Evolutionary conservation across 1,284 basidiomycete genomes (phyloP).

Genomic region (Lignosus rhinocerotis): DNA sequence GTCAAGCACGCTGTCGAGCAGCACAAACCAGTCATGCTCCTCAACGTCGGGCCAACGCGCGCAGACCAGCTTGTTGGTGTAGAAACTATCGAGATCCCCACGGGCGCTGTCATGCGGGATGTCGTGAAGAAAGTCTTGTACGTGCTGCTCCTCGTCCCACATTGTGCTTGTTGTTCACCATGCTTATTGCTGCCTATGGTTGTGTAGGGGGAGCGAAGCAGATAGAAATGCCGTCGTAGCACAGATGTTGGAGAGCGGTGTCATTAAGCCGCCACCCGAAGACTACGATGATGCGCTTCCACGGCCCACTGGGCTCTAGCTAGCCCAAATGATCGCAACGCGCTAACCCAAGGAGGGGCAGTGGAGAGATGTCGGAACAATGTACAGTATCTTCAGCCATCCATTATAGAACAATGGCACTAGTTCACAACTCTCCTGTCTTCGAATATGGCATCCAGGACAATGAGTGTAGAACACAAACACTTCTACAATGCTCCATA

Average conservation of each 20-base stretch:
- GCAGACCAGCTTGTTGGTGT: constrained; percentile 75
- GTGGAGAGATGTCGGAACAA: too few relatives aligned
- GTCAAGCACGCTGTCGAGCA: constrained; percentile 78
- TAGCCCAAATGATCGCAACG: background rate
- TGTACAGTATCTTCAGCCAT: too few relatives aligned
- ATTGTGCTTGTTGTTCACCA: background rate
- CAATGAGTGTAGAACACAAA: too few relatives aligned
- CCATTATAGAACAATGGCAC: too few relatives aligned
- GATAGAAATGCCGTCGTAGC: constrained; percentile 43
- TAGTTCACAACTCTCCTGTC: background rate
- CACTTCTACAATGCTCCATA: too few relatives aligned
- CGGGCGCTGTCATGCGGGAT: constrained; percentile 67
- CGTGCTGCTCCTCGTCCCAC: constrained; percentile 28
- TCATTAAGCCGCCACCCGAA: constrained; percentile 48
- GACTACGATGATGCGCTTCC: constrained; percentile 37
- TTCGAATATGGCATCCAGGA: background rate
- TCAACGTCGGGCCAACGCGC: constrained; percentile 86
- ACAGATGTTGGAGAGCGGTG: constrained; percentile 54
- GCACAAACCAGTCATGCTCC: constrained; percentile 74
- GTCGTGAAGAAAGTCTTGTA: constrained; percentile 60
- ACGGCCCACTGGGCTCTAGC: background rate
- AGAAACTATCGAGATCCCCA: constrained; percentile 75
- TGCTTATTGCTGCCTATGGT: background rate
- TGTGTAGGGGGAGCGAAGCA: constrained; percentile 41
- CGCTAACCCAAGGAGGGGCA: too few relatives aligned